Evolutionary conservation across 2,329 filamentous ascomycete species (phyloP).

Genomic region (Aureobasidium leucospermi): DNA sequence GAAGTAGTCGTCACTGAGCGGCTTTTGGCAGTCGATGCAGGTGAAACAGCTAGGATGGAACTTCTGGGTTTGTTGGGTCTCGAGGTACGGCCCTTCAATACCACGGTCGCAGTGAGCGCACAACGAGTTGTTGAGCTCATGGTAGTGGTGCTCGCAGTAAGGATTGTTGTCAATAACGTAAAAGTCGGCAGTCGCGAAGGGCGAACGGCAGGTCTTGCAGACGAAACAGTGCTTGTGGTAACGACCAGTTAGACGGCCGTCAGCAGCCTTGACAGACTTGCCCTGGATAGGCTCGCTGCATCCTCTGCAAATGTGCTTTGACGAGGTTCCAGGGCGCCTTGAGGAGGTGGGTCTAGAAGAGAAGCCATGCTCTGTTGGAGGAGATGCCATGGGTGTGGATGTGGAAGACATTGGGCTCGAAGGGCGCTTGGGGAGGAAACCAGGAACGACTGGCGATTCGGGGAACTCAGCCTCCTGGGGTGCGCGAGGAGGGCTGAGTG

Average conservation of each 20-base stretch:
- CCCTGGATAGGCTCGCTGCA: conserved; percentile 73
- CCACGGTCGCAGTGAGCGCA: conserved; percentile 73
- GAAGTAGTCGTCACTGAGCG: conserved; percentile 80
- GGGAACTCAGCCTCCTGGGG: conserved; percentile 1
- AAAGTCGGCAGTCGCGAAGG: conserved; percentile 82
- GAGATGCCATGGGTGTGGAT: not conserved
- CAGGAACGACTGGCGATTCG: conserved; percentile 30
- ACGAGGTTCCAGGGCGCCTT: conserved; percentile 10
- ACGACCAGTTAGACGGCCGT: conserved; percentile 81
- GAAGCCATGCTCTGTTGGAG: conserved; percentile 6
- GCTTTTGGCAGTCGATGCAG: conserved; percentile 68
- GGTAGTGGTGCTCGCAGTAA: conserved; percentile 89
- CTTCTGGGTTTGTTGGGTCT: conserved; percentile 70
- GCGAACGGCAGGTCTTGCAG: conserved; percentile 71
- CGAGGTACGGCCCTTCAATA: conserved; percentile 89
- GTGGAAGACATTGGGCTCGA: not conserved
- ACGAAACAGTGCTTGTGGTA: conserved; percentile 96
- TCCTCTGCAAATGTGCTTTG: conserved; percentile 62
- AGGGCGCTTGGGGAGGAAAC: conserved; percentile 13
- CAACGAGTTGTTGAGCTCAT: conserved; percentile 79
- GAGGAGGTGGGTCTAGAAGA: not conserved
- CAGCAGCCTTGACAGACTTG: conserved; percentile 89
- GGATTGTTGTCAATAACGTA: conserved; percentile 84
- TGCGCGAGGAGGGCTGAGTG: not conserved
- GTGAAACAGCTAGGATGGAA: conserved; percentile 84